A percentile compares a stretch with the other conserved stretches of the same genome.
phyloP scores from a whole-genome alignment of 2,329 filamentous ascomycete genomes.

The Fusarium chaquense region DNA sequence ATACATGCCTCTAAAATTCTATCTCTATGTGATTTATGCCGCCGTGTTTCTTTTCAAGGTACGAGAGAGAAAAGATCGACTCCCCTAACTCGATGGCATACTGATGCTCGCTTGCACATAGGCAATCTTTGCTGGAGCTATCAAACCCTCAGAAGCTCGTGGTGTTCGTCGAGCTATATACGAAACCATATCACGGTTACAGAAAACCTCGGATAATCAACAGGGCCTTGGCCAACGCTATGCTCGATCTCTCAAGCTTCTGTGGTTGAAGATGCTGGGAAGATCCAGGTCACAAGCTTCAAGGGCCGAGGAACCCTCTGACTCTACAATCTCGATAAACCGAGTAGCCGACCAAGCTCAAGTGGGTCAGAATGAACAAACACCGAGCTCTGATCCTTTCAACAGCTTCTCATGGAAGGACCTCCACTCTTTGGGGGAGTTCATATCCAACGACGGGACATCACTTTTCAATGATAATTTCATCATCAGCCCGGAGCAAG shows the following conservation, averaged over 20 bases:
- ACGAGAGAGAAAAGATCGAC: neutral
- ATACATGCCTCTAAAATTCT: constrained; percentile 74
- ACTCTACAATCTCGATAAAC: neutral
- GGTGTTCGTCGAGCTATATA: constrained; percentile 68
- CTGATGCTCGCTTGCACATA: neutral
- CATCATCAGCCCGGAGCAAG: constrained; percentile 27
- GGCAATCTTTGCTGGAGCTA: constrained; percentile 62
- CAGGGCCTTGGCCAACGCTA: constrained; percentile 73
- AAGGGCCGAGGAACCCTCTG: neutral
- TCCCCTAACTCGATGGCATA: accelerated
- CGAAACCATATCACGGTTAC: constrained; percentile 69
- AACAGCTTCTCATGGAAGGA: constrained; percentile 73
- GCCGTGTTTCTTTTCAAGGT: constrained; percentile 75
- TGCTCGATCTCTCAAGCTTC: constrained; percentile 68
- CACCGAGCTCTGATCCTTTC: constrained; percentile 57
- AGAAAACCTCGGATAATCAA: constrained; percentile 66
- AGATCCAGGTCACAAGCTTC: constrained; percentile 17
- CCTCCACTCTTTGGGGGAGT: constrained; percentile 69
- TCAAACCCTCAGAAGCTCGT: constrained; percentile 66
- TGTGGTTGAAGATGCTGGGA: constrained; percentile 63
- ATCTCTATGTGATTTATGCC: constrained; percentile 72
- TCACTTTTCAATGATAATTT: constrained; percentile 31
- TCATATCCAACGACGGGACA: constrained; percentile 51
- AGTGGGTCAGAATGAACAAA: constrained; percentile 2
- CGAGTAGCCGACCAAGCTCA: neutral